These are phyloP conservation scores for Sindora glabra DNA, from an alignment of 306 rosid genomes.

Conservation along the genomic window DNA sequence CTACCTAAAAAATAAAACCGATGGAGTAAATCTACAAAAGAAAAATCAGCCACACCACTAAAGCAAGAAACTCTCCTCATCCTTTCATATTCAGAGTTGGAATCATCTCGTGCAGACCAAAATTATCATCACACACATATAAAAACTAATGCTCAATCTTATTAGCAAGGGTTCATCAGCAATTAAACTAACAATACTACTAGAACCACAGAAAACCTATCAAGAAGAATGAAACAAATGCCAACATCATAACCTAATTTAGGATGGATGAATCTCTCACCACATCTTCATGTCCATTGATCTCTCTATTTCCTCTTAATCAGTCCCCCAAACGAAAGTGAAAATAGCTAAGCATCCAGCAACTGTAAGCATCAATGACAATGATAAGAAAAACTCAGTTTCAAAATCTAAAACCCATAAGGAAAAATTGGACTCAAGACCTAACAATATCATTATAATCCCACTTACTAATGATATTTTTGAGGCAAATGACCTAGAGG, in stretches of 20 bases:
- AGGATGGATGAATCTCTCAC: constrained; percentile 75
- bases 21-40: neutral
- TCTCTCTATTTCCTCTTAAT: constrained; percentile 59
- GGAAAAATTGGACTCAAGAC: neutral
- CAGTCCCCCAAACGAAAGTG: constrained; percentile 69
- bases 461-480: constrained; percentile 41
- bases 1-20: constrained; percentile 35
- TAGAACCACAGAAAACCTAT: neutral
- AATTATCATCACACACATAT: neutral
- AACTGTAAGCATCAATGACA: constrained; percentile 31
- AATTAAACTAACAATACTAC: neutral
- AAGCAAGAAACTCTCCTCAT: neutral
- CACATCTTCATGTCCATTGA: constrained; percentile 78
- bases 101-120: neutral
- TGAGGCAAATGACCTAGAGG: constrained; percentile 37
- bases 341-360: constrained; percentile 67
- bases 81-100: neutral
- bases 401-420: neutral
- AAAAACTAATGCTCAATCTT: neutral
- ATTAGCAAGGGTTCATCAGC: neutral
- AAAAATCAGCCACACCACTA: neutral
- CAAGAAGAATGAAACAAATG: neutral
- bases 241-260: constrained; percentile 56
- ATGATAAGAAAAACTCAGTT: too few species aligned
- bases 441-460: neutral